These are phyloP conservation scores for Peterozyma xylosa DNA, from an alignment of 805 yeast genomes.

Conservation along the genomic window DNA sequence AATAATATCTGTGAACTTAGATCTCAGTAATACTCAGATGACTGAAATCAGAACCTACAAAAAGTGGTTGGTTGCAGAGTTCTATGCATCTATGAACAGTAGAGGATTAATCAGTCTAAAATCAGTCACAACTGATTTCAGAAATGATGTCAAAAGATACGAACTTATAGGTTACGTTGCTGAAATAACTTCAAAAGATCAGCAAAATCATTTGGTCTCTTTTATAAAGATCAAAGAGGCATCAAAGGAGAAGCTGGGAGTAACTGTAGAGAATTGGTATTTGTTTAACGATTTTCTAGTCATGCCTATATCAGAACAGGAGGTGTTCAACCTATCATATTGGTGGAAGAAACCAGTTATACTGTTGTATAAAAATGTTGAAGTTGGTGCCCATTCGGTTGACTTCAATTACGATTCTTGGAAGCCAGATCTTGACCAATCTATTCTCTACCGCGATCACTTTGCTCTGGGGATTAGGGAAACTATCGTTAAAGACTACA, in stretches of 20 bases:
- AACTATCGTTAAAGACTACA: conserved; percentile 53
- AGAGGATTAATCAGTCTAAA: conserved; percentile 28
- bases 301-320: conserved; percentile 61
- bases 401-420: conserved; percentile 42
- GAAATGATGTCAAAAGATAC: conserved; percentile 30
- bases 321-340: conserved; percentile 63
- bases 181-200: conserved; percentile 49
- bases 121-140: conserved; percentile 21
- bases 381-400: conserved; percentile 18
- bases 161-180: conserved; percentile 66
- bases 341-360: conserved; percentile 84
- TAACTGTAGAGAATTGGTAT: conserved; percentile 47
- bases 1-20: conserved; percentile 53
- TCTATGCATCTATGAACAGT: conserved; percentile 36
- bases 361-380: conserved; percentile 53
- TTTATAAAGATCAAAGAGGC: conserved; percentile 37
- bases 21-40: conserved; percentile 48
- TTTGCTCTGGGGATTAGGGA: conserved; percentile 64
- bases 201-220: conserved; percentile 57
- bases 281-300: conserved; percentile 91
- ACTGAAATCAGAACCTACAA: conserved; percentile 37
- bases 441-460: conserved; percentile 66
- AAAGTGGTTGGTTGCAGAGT: conserved; percentile 58
- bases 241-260: conserved; percentile 12
- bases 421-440: conserved; percentile 46